Conservation (phyloP, 768 basidiomycete species). For the Lentinula lateritia region DNA sequence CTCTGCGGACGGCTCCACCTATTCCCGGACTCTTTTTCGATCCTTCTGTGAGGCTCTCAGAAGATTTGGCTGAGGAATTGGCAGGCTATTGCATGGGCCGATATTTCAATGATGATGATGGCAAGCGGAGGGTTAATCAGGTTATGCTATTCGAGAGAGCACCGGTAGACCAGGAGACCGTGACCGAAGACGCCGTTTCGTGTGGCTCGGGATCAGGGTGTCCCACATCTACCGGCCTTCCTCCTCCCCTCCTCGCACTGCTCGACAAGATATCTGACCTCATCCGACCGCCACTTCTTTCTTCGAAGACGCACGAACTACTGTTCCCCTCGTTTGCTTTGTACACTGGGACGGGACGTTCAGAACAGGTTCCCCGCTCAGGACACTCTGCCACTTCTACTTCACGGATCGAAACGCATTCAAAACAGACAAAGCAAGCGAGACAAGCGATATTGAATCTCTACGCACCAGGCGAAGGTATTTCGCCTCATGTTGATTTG, state of each 20-base stretch:
- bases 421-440: conserved; percentile 27
- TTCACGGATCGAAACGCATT: background rate
- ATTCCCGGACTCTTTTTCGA: conserved; percentile 65
- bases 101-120: conserved; percentile 41
- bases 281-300: conserved; percentile 46
- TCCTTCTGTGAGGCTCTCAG: conserved; percentile 44
- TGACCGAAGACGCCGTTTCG: background rate
- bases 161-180: background rate
- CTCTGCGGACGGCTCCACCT: conserved; percentile 10
- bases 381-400: background rate
- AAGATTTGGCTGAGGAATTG: conserved; percentile 44
- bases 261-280: conserved; percentile 43
- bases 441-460: conserved; percentile 89
- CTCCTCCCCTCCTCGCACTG: conserved; percentile 48
- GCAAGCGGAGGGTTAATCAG: conserved; percentile 51
- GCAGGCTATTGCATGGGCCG: conserved; percentile 45
- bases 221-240: conserved; percentile 39
- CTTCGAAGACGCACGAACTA: conserved; percentile 42
- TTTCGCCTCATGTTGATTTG: conserved; percentile 84
- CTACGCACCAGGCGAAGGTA: conserved; percentile 86
- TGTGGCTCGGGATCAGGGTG: background rate
- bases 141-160: conserved; percentile 78
- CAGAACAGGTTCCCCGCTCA: background rate
- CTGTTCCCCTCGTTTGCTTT: conserved; percentile 50
- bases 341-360: background rate